Conservation (phyloP, 768 basidiomycete species). For the Collybia sordida region DNA sequence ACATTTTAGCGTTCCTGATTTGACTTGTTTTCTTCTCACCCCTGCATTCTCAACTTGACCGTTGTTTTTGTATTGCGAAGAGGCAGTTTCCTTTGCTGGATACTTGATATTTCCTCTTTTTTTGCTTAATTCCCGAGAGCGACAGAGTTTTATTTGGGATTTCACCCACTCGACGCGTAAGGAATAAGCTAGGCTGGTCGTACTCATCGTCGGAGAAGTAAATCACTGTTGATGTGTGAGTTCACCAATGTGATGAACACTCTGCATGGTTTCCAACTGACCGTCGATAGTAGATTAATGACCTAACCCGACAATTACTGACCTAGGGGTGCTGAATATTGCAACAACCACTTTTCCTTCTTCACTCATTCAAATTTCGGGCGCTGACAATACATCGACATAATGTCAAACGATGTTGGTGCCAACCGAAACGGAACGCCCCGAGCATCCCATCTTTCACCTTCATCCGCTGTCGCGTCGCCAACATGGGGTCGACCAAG, state of each 20-base stretch:
- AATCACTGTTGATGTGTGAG: slow-evolving; percentile 1
- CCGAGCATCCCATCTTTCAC: slow-evolving; percentile 22
- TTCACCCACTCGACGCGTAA: not conserved
- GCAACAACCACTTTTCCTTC: not conserved
- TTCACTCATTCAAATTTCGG: not conserved
- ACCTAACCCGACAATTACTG: not conserved
- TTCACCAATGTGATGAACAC: not conserved
- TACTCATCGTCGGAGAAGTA: not conserved
- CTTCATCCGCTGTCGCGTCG: slow-evolving; percentile 25
- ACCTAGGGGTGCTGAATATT: not conserved
- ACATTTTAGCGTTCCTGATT: not conserved
- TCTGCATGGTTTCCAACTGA: not conserved
- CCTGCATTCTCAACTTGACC: not conserved
- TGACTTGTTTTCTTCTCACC: slow-evolving; percentile 5
- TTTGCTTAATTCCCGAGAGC: not conserved
- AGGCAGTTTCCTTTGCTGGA: too few species aligned
- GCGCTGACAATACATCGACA: slow-evolving; percentile 4
- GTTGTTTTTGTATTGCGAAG: not conserved
- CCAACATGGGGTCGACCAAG: slow-evolving; percentile 65
- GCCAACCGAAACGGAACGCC: slow-evolving; percentile 21
- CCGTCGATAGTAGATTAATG: not conserved
- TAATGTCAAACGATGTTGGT: slow-evolving; percentile 23
- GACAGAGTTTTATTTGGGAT: not conserved
- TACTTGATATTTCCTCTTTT: not conserved
- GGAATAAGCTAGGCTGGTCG: not conserved